Conservation (phyloP, 78 protist genomes). For the Dictyostelium intermedium region DNA sequence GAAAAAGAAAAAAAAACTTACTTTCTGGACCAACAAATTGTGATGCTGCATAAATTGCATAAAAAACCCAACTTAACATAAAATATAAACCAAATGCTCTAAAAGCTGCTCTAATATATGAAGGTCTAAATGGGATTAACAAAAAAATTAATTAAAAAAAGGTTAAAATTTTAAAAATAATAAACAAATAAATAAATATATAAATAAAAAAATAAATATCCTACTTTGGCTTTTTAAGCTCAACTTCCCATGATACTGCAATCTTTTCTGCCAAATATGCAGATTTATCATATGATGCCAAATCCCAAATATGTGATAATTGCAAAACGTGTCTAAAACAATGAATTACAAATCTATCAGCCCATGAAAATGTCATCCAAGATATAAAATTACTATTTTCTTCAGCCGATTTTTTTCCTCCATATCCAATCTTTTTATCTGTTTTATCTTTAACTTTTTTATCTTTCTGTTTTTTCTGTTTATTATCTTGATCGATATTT, state of each 20-base stretch:
- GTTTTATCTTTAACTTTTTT: not conserved
- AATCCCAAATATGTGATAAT: constrained; percentile 44
- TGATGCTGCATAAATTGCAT: constrained; percentile 70
- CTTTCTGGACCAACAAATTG: constrained; percentile 75
- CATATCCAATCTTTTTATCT: constrained; percentile 18
- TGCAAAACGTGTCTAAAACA: constrained; percentile 61
- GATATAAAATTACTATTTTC: not conserved
- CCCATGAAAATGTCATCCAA: constrained; percentile 35
- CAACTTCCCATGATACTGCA: constrained; percentile 9
- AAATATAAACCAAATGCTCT: constrained; percentile 71
- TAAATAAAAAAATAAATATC: not conserved
- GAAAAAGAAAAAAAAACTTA: not conserved
- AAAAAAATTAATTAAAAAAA: not conserved
- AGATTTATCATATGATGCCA: constrained; percentile 53
- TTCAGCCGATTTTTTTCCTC: constrained; percentile 39
- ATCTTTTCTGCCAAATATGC: constrained; percentile 18
- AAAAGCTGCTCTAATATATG: constrained; percentile 46
- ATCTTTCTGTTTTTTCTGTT: not conserved
- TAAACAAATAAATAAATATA: not conserved
- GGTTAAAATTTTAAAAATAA: not conserved
- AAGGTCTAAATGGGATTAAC: constrained; percentile 31
- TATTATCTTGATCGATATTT: not conserved
- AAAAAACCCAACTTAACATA: constrained; percentile 46
- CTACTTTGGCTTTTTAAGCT: constrained; percentile 37
- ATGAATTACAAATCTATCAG: constrained; percentile 41